Base-by-base conservation (phyloP, 2,329 filamentous ascomycete species). In the Arachnomyces sp. region DNA sequence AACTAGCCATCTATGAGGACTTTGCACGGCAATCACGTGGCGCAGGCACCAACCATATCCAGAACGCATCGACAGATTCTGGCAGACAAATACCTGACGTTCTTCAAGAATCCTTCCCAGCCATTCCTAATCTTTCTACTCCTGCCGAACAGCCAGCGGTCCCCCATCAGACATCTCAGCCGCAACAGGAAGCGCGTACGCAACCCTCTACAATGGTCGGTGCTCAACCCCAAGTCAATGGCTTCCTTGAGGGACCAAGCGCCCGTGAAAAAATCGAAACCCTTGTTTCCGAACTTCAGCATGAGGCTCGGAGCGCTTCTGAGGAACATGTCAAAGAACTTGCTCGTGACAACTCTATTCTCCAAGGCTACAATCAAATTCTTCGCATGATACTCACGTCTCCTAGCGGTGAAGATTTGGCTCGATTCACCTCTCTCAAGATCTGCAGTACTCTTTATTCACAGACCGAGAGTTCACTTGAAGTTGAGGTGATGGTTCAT, bases 1-100 rank as follows among this genome's bases (percentile, higher is more conserved):
- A 98, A 56, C 78, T 96, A 69, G 86, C 86, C 8, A 93, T 98
- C 17, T 98, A 98, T 56, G 89, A 96, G 55, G 89, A 96, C 47
- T 98, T 98, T 61, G 87, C 86, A 7, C 77, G 88, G 41, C 87
- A 94, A 58, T 82, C 86, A 18, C 82, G 87, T 41, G 77, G 74
- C n/a, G 64, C 74, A 31, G 62, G 56, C 60, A 72, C 56, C 51
- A 73, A 45, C 61, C 80, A 66, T 57, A 72, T 56, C 56, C 78
- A 62, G 60, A 79, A 58, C 60, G 61, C 66, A 7, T 76, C 76
- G 2, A 73, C 76, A 36, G 78, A 81, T 46, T 71, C 70, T 40
- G 72, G 72, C 34, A 73, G 78, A 41, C 77, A 80, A 49, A 59
- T 82, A 38, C 74, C 75, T 8, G 78, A 82, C 52, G 71, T 81